Percentiles rank a stretch among this genome's conserved stretches.
phyloP scores from a whole-genome alignment of 352 stramenopile genomes.

The Pythium sp. region DNA sequence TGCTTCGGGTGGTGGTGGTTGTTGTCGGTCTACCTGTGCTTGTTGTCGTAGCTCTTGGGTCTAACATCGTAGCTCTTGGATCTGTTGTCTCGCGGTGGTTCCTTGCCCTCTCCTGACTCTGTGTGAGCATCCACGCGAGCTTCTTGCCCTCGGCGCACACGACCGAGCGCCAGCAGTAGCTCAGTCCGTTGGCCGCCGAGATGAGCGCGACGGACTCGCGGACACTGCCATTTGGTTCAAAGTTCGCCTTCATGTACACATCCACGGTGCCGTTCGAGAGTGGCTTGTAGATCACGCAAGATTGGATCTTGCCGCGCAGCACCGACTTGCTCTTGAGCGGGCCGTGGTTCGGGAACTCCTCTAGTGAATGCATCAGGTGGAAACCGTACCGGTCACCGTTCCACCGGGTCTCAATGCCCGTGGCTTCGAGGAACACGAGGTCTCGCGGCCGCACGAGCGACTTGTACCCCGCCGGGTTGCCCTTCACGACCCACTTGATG shows the following conservation, averaged over 20 bases:
- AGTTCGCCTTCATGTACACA: conserved; percentile 42
- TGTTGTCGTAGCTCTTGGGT: neutral
- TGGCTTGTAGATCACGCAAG: conserved; percentile 38
- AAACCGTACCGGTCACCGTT: conserved; percentile 30
- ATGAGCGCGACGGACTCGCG: conserved; percentile 25
- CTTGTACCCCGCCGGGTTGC: conserved; percentile 2
- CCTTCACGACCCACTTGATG: conserved; percentile 27
- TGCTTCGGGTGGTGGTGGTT: neutral
- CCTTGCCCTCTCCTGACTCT: neutral
- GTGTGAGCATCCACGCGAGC: conserved; percentile 17
- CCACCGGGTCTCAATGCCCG: conserved; percentile 22
- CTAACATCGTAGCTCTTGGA: neutral
- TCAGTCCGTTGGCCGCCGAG: conserved; percentile 18
- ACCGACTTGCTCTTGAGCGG: conserved; percentile 23
- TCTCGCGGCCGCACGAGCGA: conserved; percentile 17
- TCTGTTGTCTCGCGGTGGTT: neutral
- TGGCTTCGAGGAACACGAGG: conserved; percentile 43
- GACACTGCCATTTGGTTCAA: conserved; percentile 31
- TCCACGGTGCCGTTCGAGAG: conserved; percentile 32
- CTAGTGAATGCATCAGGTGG: conserved; percentile 21
- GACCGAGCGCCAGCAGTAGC: conserved; percentile 29
- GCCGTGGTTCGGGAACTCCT: conserved; percentile 29
- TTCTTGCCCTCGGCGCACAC: conserved; percentile 36
- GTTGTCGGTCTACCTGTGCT: neutral
- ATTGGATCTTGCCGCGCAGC: conserved; percentile 36